Evolutionary conservation across 139 green algal genomes (phyloP), one percentile per base, ranked within the genome.

Genomic region (Pseudopediastrum boryanum): DNA sequence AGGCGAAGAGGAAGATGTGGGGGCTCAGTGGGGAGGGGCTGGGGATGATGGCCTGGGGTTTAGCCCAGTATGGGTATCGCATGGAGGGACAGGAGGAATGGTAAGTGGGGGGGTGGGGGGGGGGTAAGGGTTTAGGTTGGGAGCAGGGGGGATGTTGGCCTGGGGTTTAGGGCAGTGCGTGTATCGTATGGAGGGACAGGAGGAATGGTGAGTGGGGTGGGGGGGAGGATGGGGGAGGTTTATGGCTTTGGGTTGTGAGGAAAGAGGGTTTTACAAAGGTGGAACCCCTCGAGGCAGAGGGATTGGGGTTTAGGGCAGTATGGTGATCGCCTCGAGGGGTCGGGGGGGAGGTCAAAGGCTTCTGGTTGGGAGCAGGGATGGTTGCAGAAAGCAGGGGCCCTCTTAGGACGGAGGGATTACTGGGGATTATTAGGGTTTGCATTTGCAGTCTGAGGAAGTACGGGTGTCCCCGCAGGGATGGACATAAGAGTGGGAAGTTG

Each of bases 31-130:
- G 81, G 4, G 75, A 86, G 52, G 81, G 67, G 13, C 48, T 81
- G 35, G 81, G 48, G 42, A 69, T 86, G 75, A 27, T 86, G 75
- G 51, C 76, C 23, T 86, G 81, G 81, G 81, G 62, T 19, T 42
- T 86, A 19, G 54, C 62, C 0, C 70, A 80, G 70, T 83, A 83
- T 41, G 81, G 51, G 4, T 64, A 72, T 21, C 21, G 52, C 23
- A 46, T 72, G 73, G 31, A 3, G 58, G 59, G 64, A 10, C 59
- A 43, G 48, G 29, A 63, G 16, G 59, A 65, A 33, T 71, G 59
- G 73, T 71, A 35, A 10, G 73, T 33, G 63, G 8, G 16, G 63
- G 48, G 19, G 48, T 19, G 33, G 65, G 61, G 0, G 62, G 63
- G 33, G 51, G 83, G 61, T 21, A 59, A 0, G 61, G 62, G 12